A percentile compares a stretch with the other conserved stretches of the same genome.
Conservation (phyloP, 75 land plant genomes). For the Gnetum montanum region DNA sequence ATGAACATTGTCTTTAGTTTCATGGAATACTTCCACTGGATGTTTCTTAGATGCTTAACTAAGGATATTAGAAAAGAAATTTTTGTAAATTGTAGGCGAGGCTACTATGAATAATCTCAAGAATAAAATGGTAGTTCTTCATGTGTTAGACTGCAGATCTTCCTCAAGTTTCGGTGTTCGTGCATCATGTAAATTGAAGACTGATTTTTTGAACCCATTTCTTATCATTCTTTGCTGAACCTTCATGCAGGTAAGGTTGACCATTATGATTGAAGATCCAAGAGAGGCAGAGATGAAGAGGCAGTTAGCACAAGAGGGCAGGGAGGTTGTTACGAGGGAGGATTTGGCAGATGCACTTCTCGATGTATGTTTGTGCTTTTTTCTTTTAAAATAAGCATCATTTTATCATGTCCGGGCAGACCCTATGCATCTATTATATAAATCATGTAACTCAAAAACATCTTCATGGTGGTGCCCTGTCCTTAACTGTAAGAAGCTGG, state of each 20-base stretch:
- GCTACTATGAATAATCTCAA: neutral
- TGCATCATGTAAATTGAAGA: neutral
- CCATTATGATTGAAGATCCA: constrained; percentile 90
- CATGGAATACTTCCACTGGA: too few relatives aligned
- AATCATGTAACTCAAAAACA: too few relatives aligned
- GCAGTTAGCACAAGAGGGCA: constrained; percentile 64
- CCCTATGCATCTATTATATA: too few relatives aligned
- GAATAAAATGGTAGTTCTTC: neutral
- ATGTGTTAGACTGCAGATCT: neutral
- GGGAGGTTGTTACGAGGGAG: constrained; percentile 61
- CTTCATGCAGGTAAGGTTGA: constrained; percentile 75
- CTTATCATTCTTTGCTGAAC: neutral
- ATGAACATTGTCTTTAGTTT: too few relatives aligned
- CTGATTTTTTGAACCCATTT: neutral
- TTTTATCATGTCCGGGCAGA: too few relatives aligned
- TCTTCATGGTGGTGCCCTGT: too few relatives aligned
- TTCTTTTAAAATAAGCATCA: too few relatives aligned
- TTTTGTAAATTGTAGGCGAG: too few relatives aligned
- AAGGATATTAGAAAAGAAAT: too few relatives aligned
- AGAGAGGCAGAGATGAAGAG: constrained; percentile 67
- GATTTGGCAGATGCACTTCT: constrained; percentile 71
- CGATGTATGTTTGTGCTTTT: constrained; percentile 42
- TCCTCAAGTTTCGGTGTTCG: neutral
- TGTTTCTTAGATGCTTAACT: too few relatives aligned
- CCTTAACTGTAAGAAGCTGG: too few relatives aligned